Evolutionary conservation across 345 rosid genomes (phyloP).

Genomic region (Bretschneidera sinensis): DNA sequence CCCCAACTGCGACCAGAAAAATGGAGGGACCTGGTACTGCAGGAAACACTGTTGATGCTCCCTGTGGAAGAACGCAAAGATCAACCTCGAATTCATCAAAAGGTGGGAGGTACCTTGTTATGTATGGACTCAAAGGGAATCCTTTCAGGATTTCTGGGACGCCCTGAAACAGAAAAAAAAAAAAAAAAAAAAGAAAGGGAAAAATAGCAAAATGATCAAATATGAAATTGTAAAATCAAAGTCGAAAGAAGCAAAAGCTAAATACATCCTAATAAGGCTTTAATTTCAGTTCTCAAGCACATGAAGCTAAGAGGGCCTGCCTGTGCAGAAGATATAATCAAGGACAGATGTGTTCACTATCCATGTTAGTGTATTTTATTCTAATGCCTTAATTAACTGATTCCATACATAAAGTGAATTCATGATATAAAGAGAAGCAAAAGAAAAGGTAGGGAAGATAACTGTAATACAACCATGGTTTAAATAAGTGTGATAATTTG

Average conservation of each 20-base stretch:
- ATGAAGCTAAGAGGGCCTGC: neutral
- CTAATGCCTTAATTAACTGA: neutral
- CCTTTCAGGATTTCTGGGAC: slow-evolving; percentile 84
- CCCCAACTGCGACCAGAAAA: slow-evolving; percentile 54
- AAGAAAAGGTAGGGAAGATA: neutral
- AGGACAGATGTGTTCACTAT: neutral
- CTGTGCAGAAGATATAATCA: neutral
- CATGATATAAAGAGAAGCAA: neutral
- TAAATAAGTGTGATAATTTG: too few relatives aligned
- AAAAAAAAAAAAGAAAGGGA: neutral
- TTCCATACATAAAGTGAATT: too few relatives aligned
- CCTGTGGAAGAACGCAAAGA: slow-evolving; percentile 60
- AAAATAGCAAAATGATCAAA: neutral
- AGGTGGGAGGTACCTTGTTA: slow-evolving; percentile 83
- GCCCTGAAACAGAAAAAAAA: slow-evolving; percentile 66
- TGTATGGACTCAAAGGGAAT: slow-evolving; percentile 50
- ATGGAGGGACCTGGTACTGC: slow-evolving; percentile 80
- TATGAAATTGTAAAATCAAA: too few relatives aligned
- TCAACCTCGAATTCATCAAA: slow-evolving; percentile 94
- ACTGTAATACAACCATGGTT: neutral
- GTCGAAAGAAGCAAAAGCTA: neutral
- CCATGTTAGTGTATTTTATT: neutral
- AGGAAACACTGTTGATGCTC: slow-evolving; percentile 60
- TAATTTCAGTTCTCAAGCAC: too few relatives aligned
- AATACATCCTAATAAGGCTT: too few relatives aligned